These are phyloP conservation scores for Sporothrix pallida DNA, from an alignment of 2,329 filamentous ascomycete genomes.

Conservation along the genomic window DNA sequence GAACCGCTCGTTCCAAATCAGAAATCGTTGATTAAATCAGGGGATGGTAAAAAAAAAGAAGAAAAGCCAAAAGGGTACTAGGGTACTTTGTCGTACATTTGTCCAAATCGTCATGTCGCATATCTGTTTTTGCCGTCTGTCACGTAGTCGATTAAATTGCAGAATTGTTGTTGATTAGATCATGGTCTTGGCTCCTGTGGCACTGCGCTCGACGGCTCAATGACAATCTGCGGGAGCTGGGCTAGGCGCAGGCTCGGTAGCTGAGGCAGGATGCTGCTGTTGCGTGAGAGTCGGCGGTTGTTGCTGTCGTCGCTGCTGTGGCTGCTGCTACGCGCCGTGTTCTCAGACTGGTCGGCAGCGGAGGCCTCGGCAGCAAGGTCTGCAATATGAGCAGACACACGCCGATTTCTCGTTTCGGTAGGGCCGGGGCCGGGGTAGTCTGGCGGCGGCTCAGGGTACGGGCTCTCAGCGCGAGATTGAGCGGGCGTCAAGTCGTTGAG, in stretches of 20 bases:
- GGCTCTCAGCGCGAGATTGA: conserved; percentile 47
- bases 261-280: conserved; percentile 51
- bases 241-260: conserved; percentile 59
- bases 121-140: conserved; percentile 2
- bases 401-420: conserved; percentile 43
- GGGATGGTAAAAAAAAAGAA: not conserved
- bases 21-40: not conserved
- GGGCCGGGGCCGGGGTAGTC: conserved; percentile 47
- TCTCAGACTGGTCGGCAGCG: conserved; percentile 13
- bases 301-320: conserved; percentile 27
- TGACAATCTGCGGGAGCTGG: conserved; percentile 62
- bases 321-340: conserved; percentile 19
- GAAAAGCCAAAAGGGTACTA: not conserved
- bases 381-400: conserved; percentile 45
- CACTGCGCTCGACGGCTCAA: conserved; percentile 58
- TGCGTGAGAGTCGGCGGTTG: conserved; percentile 41
- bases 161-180: not conserved
- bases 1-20: conserved; percentile 25
- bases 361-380: conserved; percentile 40
- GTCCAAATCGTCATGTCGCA: conserved; percentile 19
- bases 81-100: not conserved
- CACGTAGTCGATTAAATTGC: not conserved
- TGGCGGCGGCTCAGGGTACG: conserved; percentile 57
- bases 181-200: conserved; percentile 38
- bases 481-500: conserved; percentile 44